Evolutionary conservation across 2,329 filamentous ascomycete species (phyloP).

Genomic region (Diaporthe sp.): DNA sequence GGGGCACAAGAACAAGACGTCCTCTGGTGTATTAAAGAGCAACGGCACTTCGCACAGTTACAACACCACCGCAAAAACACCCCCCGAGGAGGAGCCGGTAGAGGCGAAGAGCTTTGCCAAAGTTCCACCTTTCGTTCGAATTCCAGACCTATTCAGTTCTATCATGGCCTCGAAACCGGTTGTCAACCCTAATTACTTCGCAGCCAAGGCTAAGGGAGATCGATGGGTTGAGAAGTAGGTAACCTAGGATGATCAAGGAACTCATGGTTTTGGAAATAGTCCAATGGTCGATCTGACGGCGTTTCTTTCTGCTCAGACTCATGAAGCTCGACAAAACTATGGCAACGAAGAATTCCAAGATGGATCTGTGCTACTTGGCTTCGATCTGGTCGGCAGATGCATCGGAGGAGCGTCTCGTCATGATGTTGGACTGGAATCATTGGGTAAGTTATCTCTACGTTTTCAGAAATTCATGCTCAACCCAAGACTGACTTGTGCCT

Average conservation of each 20-base stretch:
- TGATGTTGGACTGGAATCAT: slow-evolving; percentile 9
- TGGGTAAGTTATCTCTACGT: neutral
- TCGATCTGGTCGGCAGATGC: neutral
- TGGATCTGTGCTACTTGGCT: neutral
- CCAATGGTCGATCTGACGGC: neutral
- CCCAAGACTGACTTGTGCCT: neutral
- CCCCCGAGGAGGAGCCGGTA: neutral
- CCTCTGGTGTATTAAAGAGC: neutral
- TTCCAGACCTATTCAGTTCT: neutral
- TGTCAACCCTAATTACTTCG: neutral
- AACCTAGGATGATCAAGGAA: neutral
- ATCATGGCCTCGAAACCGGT: neutral
- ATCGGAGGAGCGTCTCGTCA: neutral
- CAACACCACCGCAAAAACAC: neutral
- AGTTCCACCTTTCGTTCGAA: neutral
- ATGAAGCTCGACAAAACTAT: neutral
- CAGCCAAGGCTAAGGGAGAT: neutral
- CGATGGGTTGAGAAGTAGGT: neutral
- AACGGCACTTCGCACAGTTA: neutral
- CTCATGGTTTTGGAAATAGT: neutral
- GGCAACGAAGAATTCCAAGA: neutral
- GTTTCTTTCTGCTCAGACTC: neutral
- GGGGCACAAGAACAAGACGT: neutral
- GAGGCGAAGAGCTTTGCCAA: neutral
- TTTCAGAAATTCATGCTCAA: neutral